Evolutionary conservation across 169 alveolate genomes (phyloP).

Genomic region (Cyclospora cayetanensis): DNA sequence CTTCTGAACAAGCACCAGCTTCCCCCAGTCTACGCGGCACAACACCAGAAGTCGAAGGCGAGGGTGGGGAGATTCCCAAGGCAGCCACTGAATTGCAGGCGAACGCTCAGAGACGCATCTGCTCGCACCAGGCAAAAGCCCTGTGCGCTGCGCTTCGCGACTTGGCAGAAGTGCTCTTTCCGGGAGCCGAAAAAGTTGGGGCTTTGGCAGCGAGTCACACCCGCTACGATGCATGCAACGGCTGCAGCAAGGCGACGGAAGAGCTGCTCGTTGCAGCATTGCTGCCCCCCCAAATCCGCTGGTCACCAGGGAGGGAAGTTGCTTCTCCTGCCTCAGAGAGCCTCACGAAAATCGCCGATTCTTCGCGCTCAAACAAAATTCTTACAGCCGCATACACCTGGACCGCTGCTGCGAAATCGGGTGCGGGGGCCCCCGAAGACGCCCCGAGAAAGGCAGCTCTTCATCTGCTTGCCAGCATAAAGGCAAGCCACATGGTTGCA

Average conservation of each 20-base stretch:
- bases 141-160: conserved; percentile 8
- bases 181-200: neutral
- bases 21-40: conserved; percentile 8
- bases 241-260: no score
- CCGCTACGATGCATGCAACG: neutral
- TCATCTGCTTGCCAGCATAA: neutral
- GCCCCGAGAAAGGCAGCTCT: conserved; percentile 41
- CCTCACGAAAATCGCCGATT: no score
- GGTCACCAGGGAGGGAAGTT: no score
- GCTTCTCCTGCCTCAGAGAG: no score
- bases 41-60: neutral
- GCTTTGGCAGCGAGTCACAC: neutral
- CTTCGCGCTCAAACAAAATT: no score
- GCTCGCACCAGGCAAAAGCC: neutral
- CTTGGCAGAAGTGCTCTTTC: conserved; percentile 2
- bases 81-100: conserved; percentile 36
- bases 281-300: conserved; percentile 39
- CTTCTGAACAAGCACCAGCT: neutral
- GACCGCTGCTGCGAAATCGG: no score
- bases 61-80: conserved; percentile 15
- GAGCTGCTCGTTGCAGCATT: conserved; percentile 18
- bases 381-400: no score
- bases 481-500: conserved; percentile 32
- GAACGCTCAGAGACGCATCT: neutral
- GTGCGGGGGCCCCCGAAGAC: no score